Base-by-base conservation (phyloP, 108 stramenopile species). In the Cyclotella cryptica region DNA sequence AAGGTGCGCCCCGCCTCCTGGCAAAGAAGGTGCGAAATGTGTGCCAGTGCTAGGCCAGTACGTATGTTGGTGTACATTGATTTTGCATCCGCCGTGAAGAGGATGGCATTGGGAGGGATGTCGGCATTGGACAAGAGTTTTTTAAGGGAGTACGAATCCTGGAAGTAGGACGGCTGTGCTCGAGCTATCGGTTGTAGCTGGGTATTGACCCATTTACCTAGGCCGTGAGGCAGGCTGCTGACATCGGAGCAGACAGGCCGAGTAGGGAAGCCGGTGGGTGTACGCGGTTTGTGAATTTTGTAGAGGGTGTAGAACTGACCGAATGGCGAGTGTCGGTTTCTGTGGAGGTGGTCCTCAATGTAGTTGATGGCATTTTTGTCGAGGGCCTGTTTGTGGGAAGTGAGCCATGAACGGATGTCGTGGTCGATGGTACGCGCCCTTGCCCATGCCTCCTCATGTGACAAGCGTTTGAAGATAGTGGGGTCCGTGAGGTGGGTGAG, bases 41-140 rank as follows among this genome's bases (percentile, higher is more conserved):
- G 35, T 6, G 35, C 35, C 35, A 81, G 60, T 5, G 74, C 80
- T 67, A 7, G 24, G 15, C 44, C 27, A 1, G 80, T 75, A 27
- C 41, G 60, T 5, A 81, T 81, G 62, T 81, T 81, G 5, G 80
- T 75, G 52, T 81, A 81, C 80, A 81, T 81, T 45, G 74, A 61
- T 62, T 26, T 45, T 12, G 73, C 80, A 46, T 81, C 74, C 13
- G 52, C 46, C 3, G 72, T 83, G 71, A 83, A 77, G 1, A 77
- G 17, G 21, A 24, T 46, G 8, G 76, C 75, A 9, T 42, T 52
- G 0, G 72, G 66, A 18, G 70, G 75, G 4, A 77, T 29, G 41
- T 27, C 14, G 4, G 61, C 10, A 21, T 72, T 19, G 22, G 45
- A 24, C 11, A 61, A 10, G 27, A 29, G 30, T 12, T 60, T 17